A percentile compares a stretch with the other conserved stretches of the same genome.
phyloP scores from a whole-genome alignment of 2,329 filamentous ascomycete genomes.

The Venturia nashicola region DNA sequence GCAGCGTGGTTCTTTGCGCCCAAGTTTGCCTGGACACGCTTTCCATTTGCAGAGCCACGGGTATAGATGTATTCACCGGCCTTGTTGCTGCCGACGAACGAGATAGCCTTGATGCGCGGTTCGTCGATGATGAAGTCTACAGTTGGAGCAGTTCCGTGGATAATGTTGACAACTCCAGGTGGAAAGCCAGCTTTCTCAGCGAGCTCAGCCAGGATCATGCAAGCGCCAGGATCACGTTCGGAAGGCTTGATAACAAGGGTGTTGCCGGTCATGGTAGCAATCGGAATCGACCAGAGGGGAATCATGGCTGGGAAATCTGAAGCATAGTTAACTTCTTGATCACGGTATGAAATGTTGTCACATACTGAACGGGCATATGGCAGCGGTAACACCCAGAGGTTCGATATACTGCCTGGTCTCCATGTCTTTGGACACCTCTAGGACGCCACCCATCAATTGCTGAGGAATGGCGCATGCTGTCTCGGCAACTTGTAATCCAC shows the following conservation, averaged over 20 bases:
- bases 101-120: slow-evolving; percentile 73
- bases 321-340: slow-evolving; percentile 7
- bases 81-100: slow-evolving; percentile 79
- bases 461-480: slow-evolving; percentile 70
- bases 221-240: slow-evolving; percentile 71
- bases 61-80: slow-evolving; percentile 78
- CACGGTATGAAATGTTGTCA: slow-evolving; percentile 13
- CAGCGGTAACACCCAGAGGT: slow-evolving; percentile 67
- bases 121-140: slow-evolving; percentile 82
- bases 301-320: slow-evolving; percentile 86
- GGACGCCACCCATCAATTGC: slow-evolving; percentile 68
- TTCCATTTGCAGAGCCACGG: slow-evolving; percentile 70
- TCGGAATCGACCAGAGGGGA: slow-evolving; percentile 79
- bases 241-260: slow-evolving; percentile 77
- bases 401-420: slow-evolving; percentile 74
- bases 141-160: slow-evolving; percentile 68
- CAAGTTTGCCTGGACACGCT: slow-evolving; percentile 78
- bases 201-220: slow-evolving; percentile 76
- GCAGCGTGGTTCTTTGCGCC: slow-evolving; percentile 84
- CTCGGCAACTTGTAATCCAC: slow-evolving; percentile 76
- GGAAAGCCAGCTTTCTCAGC: slow-evolving; percentile 72
- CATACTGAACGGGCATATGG: slow-evolving; percentile 79
- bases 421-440: slow-evolving; percentile 84
- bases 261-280: slow-evolving; percentile 74
- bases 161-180: slow-evolving; percentile 67